Evolutionary conservation across 2,329 filamentous ascomycete species (phyloP).

Genomic region (Chrysosporium keratinophilum): DNA sequence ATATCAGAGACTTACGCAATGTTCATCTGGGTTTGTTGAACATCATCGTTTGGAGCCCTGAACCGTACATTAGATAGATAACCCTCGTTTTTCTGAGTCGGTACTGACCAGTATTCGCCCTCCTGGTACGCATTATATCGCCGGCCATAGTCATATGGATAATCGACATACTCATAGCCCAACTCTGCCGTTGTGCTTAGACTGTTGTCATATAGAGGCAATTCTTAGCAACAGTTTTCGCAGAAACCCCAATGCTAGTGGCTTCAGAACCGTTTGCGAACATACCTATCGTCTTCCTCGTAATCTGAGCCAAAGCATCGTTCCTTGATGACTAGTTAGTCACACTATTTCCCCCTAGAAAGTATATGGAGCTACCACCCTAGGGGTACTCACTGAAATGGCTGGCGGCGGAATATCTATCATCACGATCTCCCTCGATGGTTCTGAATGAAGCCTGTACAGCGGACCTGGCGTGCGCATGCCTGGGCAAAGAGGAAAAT

Average conservation of each 20-base stretch:
- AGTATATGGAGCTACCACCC: background rate
- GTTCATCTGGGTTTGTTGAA: constrained; percentile 19
- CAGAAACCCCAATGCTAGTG: background rate
- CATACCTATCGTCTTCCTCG: constrained; percentile 9
- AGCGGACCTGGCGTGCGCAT: background rate
- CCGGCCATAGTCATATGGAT: constrained; percentile 20
- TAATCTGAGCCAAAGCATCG: constrained; percentile 2
- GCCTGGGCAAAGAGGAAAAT: constrained; percentile 7
- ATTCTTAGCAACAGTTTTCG: background rate
- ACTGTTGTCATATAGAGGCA: background rate
- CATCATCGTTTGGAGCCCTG: constrained; percentile 18
- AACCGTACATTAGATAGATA: background rate
- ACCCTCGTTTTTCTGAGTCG: too few species aligned
- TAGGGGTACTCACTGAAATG: background rate
- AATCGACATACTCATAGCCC: constrained; percentile 17
- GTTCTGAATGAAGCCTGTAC: background rate
- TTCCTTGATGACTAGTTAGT: constrained; percentile 4
- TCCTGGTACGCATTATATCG: constrained; percentile 23
- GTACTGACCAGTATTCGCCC: constrained; percentile 13
- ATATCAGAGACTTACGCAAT: constrained; percentile 12
- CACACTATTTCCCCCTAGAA: background rate
- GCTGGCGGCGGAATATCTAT: background rate
- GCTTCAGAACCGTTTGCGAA: background rate
- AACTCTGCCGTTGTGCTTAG: constrained; percentile 18
- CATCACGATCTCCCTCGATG: constrained; percentile 2